phyloP scores from a whole-genome alignment of 768 basidiomycete species.

The Kwoniella bestiolae region DNA sequence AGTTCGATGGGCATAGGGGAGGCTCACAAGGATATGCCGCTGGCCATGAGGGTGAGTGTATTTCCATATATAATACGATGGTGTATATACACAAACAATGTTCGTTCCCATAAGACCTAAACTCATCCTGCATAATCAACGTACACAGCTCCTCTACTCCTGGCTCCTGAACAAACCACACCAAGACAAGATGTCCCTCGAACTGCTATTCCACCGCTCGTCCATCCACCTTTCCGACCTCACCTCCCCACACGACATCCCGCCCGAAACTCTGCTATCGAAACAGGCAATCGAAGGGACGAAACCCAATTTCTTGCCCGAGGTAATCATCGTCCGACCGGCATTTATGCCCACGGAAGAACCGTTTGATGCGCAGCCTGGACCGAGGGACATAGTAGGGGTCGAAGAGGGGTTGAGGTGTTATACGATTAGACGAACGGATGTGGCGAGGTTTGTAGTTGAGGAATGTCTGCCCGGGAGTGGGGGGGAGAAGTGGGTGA shows the following conservation, averaged over 20 bases:
- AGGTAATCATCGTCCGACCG: conserved; percentile 32
- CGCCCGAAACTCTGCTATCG: conserved; percentile 6
- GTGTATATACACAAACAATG: no score
- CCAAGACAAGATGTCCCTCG: conserved; percentile 27
- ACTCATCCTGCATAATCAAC: neutral
- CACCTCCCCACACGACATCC: neutral
- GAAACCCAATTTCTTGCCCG: conserved; percentile 19
- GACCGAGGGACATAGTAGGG: neutral
- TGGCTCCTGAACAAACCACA: conserved; percentile 27
- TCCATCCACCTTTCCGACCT: neutral
- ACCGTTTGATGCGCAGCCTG: neutral
- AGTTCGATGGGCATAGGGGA: conserved; percentile 36
- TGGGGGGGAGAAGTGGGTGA: conserved; percentile 18
- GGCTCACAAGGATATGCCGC: conserved; percentile 29
- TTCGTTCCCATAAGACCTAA: no score
- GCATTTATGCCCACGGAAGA: conserved; percentile 22
- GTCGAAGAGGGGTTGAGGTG: conserved; percentile 16
- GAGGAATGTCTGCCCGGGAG: conserved; percentile 21
- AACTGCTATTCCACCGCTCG: conserved; percentile 28
- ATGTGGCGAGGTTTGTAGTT: conserved; percentile 27
- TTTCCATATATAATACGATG: neutral
- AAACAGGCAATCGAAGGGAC: neutral
- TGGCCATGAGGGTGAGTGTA: conserved; percentile 25
- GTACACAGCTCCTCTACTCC: conserved; percentile 22
- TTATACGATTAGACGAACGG: conserved; percentile 25